Evolutionary conservation across 495 filamentous ascomycete species (phyloP).

Genomic region (Neurospora cerealis): DNA sequence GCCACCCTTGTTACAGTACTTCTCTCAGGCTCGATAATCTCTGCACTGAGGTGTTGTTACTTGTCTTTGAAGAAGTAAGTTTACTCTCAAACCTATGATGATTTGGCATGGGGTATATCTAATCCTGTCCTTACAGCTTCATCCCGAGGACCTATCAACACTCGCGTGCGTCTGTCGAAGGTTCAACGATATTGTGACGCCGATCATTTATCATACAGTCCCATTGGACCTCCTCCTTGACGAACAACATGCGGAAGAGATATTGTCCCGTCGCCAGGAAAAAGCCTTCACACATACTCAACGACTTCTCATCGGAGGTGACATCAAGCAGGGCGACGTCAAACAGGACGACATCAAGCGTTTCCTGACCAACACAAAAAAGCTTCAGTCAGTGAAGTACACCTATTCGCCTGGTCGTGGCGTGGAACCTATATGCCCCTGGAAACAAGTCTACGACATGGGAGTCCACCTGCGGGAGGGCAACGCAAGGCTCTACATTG

Average conservation of each 20-base stretch:
- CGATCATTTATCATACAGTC: slow-evolving; percentile 18
- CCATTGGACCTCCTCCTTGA: slow-evolving; percentile 13
- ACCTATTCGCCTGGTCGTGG: neutral
- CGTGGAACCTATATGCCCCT: neutral
- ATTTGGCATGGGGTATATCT: neutral
- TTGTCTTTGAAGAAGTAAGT: slow-evolving; percentile 19
- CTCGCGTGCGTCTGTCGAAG: slow-evolving; percentile 3
- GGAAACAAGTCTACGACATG: neutral
- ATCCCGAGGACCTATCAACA: neutral
- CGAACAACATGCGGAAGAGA: slow-evolving; percentile 3
- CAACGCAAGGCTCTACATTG: neutral
- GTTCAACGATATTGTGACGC: slow-evolving; percentile 16
- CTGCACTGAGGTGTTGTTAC: slow-evolving; percentile 17
- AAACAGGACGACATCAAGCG: neutral
- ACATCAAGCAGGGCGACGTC: neutral
- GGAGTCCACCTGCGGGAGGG: neutral
- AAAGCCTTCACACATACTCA: slow-evolving; percentile 16
- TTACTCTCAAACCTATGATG: neutral
- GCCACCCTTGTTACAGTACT: neutral
- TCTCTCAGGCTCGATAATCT: slow-evolving; percentile 5
- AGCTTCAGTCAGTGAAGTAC: neutral
- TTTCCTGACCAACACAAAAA: neutral
- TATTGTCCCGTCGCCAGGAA: slow-evolving; percentile 7
- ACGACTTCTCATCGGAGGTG: slow-evolving; percentile 7
- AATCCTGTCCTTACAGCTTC: neutral